Evolutionary conservation across 768 basidiomycete species (phyloP).

Genomic region (Rhizopogon sp.): DNA sequence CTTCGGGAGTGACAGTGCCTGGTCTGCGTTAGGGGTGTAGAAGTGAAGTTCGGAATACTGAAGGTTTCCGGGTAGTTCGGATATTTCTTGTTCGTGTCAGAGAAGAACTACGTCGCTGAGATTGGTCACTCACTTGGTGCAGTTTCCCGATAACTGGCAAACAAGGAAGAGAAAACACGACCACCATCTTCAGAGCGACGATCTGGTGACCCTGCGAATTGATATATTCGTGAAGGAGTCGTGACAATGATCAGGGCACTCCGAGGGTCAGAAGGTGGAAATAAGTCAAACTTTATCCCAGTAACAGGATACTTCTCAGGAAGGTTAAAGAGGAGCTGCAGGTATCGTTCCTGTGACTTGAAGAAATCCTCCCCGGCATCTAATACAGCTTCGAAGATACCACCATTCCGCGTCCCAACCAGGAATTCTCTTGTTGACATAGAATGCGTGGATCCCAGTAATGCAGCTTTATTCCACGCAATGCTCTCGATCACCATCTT

Average conservation of each 20-base stretch:
- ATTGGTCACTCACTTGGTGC: slow-evolving; percentile 64
- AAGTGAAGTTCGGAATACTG: slow-evolving; percentile 78
- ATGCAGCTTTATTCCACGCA: slow-evolving; percentile 79
- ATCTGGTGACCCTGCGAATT: slow-evolving; percentile 71
- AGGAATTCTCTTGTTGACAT: slow-evolving; percentile 82
- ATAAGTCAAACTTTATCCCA: slow-evolving; percentile 79
- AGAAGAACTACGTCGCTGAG: background rate
- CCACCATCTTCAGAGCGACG: slow-evolving; percentile 70
- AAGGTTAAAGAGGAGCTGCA: slow-evolving; percentile 69
- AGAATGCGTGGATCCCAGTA: slow-evolving; percentile 59
- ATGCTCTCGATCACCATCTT: slow-evolving; percentile 88
- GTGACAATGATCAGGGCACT: slow-evolving; percentile 73
- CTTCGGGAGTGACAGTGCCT: slow-evolving; percentile 65
- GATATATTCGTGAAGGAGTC: slow-evolving; percentile 86
- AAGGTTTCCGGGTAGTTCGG: slow-evolving; percentile 81
- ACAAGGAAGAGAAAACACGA: slow-evolving; percentile 70
- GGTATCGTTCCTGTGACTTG: slow-evolving; percentile 80
- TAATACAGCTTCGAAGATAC: slow-evolving; percentile 82
- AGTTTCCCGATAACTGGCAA: slow-evolving; percentile 67
- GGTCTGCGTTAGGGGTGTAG: slow-evolving; percentile 66
- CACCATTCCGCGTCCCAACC: slow-evolving; percentile 80
- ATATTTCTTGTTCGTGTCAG: slow-evolving; percentile 59
- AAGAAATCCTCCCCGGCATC: slow-evolving; percentile 91
- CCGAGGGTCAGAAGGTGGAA: slow-evolving; percentile 58
- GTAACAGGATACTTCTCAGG: slow-evolving; percentile 81